Base-by-base conservation (phyloP, 805 yeast genomes). In the Yarrowia hollandica region DNA sequence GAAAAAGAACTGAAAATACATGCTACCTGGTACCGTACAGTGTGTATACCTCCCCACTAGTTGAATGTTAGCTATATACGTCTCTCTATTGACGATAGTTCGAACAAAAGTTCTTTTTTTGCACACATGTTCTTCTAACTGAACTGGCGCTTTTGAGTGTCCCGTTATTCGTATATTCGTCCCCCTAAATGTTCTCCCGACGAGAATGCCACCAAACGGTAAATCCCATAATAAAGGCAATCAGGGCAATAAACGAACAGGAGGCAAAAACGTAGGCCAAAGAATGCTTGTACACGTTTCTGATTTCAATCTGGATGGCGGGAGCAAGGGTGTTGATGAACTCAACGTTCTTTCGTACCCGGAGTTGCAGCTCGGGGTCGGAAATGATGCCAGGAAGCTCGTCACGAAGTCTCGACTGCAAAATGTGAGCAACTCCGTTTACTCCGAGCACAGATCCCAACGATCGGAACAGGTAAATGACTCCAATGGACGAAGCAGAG, bases 401-500 rank as follows among this genome's bases (percentile, higher is more conserved):
- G 2, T 34, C 3, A 14, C 44, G 21, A 1, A 52, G 44, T 11
- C 44, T 16, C 1, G 35, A 19, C n/a, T 52, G 58, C 16, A 52
- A 21, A 15, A 52, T 37, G 18, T 52, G 58, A 7, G 58, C 42
- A 5, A 52, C 58, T 52, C 42, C 44, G 26, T 52, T 52, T 23
- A 55, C 59, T 23, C 59, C 59, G 4, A 55, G 28, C 4, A 41
- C 50, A 6, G 50, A 28, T 3, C 59, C 59, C 5, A 55, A 31
- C 2, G 59, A 55, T 16, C 59, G 19, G 25, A 55, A 55, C 23
- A 55, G 50, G 52, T 55, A 55, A n/a, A 30, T 28, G 39, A 55
- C 50, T 25, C 59, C 59, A 10, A 41, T 55, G 37, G 59, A 38
- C 5, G 59, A 39, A n/a, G 59, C 59, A 5, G 48, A 30, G 39